Percentiles rank a stretch among this genome's conserved stretches.
Conservation (phyloP, 2,329 filamentous ascomycete species). For the Dactylellina sp. region DNA sequence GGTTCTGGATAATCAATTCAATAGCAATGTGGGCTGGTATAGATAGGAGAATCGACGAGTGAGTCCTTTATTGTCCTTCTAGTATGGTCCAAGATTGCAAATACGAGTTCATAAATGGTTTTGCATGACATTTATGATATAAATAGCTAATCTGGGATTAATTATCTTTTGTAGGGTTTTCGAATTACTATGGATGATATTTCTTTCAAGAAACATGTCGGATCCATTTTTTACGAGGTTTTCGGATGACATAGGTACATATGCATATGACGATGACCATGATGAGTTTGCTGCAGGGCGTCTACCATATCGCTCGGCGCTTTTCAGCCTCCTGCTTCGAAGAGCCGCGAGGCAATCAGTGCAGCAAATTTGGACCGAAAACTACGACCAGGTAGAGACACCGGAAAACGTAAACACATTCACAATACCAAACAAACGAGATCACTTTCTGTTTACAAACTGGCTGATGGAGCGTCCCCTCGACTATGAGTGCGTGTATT, state of each 20-base stretch:
- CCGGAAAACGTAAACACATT: background rate
- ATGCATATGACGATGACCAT: no score
- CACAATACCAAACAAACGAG: background rate
- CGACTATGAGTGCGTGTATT: background rate
- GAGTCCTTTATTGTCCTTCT: background rate
- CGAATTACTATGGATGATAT: no score
- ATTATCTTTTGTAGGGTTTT: slow-evolving; percentile 52
- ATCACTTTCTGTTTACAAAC: slow-evolving; percentile 2
- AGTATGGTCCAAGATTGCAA: background rate
- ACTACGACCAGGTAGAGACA: background rate
- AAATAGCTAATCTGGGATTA: no score
- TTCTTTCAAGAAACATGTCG: background rate
- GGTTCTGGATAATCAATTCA: slow-evolving; percentile 54
- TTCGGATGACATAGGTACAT: no score
- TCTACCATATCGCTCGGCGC: no score
- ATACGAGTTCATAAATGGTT: no score
- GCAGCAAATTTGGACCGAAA: background rate
- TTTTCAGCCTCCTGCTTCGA: background rate
- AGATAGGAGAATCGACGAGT: slow-evolving; percentile 57
- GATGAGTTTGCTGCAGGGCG: no score
- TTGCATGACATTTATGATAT: no score
- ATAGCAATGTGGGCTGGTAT: slow-evolving; percentile 57
- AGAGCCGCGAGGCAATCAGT: background rate
- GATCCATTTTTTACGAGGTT: background rate
- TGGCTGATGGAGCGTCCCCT: slow-evolving; percentile 5